phyloP scores from a whole-genome alignment of 768 basidiomycete species.

The Epithele typhae region DNA sequence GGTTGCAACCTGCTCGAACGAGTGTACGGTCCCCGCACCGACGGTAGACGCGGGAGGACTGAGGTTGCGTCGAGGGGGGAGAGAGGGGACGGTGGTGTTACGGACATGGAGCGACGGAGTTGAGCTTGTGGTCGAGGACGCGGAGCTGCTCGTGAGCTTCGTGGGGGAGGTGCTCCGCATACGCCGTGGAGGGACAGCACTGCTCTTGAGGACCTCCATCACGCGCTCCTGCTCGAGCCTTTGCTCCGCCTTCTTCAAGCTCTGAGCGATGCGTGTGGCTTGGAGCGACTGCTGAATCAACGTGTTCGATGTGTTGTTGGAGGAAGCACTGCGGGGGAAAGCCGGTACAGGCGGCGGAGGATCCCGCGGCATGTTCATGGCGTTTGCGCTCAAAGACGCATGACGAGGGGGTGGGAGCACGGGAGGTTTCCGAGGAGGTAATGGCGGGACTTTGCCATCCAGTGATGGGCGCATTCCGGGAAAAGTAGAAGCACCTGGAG shows the following conservation, averaged over 20 bases:
- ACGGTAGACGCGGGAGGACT: slow-evolving; percentile 31
- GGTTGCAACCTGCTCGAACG: slow-evolving; percentile 40
- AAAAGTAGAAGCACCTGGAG: slow-evolving; percentile 6
- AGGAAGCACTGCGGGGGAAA: slow-evolving; percentile 16
- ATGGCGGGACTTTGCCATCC: slow-evolving; percentile 33
- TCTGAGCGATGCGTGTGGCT: slow-evolving; percentile 68
- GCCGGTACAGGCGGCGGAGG: slow-evolving; percentile 6
- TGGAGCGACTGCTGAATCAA: slow-evolving; percentile 67
- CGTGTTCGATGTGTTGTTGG: slow-evolving; percentile 35
- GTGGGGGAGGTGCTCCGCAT: slow-evolving; percentile 20
- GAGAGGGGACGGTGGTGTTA: slow-evolving; percentile 22
- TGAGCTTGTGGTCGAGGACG: slow-evolving; percentile 15
- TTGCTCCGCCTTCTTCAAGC: slow-evolving; percentile 64
- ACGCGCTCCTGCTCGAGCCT: slow-evolving; percentile 67
- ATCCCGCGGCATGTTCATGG: slow-evolving; percentile 2
- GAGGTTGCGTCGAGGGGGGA: slow-evolving; percentile 33
- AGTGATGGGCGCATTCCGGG: slow-evolving; percentile 5
- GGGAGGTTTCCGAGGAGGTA: slow-evolving; percentile 49
- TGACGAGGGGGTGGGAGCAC: slow-evolving; percentile 38
- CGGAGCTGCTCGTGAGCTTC: slow-evolving; percentile 11
- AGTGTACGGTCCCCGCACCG: slow-evolving; percentile 29
- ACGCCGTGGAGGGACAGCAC: slow-evolving; percentile 23
- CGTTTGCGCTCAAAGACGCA: slow-evolving; percentile 19
- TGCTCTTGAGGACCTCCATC: slow-evolving; percentile 67
- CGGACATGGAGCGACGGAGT: not conserved